A percentile compares a stretch with the other conserved stretches of the same genome.
These are phyloP conservation scores for Kickxella alabastrina DNA, from an alignment of 192 early-diverging fungal species.

Conservation along the genomic window DNA sequence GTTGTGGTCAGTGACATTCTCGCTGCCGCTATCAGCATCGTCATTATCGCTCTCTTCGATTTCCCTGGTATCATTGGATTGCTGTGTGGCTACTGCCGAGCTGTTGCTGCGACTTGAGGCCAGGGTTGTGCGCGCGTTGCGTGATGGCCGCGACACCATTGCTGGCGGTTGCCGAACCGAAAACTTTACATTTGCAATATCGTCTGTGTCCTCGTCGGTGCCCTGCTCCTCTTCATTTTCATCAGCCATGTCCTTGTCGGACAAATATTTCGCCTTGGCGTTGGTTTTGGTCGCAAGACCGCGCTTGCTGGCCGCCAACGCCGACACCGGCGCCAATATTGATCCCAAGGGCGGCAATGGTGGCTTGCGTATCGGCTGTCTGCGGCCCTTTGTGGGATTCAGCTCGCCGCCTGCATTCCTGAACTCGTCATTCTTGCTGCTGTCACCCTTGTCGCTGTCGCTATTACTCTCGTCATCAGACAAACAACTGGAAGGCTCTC, in stretches of 20 bases:
- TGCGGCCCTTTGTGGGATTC: conserved; percentile 8
- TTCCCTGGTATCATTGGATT: neutral
- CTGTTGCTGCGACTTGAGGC: neutral
- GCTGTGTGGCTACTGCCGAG: neutral
- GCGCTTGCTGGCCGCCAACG: too few relatives aligned
- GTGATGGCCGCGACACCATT: conserved; percentile 30
- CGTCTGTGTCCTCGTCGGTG: neutral
- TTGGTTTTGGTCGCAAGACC: neutral
- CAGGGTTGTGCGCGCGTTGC: conserved; percentile 30
- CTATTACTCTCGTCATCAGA: neutral
- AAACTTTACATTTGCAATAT: neutral
- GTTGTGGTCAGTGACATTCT: too few relatives aligned
- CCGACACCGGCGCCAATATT: too few relatives aligned
- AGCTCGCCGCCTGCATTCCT: conserved; percentile 8
- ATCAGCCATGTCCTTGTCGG: too few relatives aligned
- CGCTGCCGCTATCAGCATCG: neutral
- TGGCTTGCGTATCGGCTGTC: neutral
- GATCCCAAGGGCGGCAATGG: too few relatives aligned
- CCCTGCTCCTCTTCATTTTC: too few relatives aligned
- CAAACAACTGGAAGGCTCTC: neutral
- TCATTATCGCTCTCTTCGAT: conserved; percentile 1
- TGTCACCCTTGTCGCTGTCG: neutral
- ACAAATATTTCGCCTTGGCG: neutral
- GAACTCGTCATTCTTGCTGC: conserved; percentile 13
- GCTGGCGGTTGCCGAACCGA: neutral